Percentiles rank a stretch among this genome's conserved stretches.
Conservation (phyloP, 176 grass and related monocot species). For the Musa itinerans region DNA sequence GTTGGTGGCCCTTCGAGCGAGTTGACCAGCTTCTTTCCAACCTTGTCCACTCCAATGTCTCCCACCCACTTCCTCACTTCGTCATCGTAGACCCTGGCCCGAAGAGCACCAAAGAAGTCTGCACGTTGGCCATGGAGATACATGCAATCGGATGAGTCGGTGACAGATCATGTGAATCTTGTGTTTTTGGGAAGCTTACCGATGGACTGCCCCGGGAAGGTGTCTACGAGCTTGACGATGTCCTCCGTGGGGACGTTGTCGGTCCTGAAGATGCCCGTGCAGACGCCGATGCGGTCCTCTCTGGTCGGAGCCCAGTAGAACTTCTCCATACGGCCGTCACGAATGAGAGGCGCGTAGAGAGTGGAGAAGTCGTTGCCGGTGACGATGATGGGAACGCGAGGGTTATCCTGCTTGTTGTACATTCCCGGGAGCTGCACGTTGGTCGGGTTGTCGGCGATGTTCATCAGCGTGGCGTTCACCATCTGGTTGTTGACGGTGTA, state of each 20-base stretch:
- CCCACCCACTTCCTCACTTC: constrained; percentile 23
- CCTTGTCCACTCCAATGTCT: neutral
- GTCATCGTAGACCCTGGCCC: constrained; percentile 23
- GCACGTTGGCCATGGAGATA: neutral
- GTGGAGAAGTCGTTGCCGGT: constrained; percentile 24
- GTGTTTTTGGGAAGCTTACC: neutral
- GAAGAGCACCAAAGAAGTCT: constrained; percentile 23
- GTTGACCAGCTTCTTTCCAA: constrained; percentile 18
- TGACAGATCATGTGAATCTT: neutral
- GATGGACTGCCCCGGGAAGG: constrained; percentile 20
- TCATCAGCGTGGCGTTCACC: constrained; percentile 28
- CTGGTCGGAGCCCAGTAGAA: constrained; percentile 22
- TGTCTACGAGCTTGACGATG: constrained; percentile 15
- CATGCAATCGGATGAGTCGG: too few species aligned
- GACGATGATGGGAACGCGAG: constrained; percentile 19
- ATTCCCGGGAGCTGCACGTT: constrained; percentile 26
- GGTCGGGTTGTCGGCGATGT: constrained; percentile 29
- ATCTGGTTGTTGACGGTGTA: constrained; percentile 30
- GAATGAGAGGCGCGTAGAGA: constrained; percentile 21
- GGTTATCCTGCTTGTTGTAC: constrained; percentile 27
- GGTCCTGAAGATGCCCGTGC: constrained; percentile 17
- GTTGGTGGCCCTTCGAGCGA: constrained; percentile 10
- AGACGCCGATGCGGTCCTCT: constrained; percentile 17
- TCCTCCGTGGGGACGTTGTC: constrained; percentile 8
- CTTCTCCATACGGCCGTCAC: constrained; percentile 22